Evolutionary conservation across 805 yeast species (phyloP).

Genomic region (Dipodascus albidus): DNA sequence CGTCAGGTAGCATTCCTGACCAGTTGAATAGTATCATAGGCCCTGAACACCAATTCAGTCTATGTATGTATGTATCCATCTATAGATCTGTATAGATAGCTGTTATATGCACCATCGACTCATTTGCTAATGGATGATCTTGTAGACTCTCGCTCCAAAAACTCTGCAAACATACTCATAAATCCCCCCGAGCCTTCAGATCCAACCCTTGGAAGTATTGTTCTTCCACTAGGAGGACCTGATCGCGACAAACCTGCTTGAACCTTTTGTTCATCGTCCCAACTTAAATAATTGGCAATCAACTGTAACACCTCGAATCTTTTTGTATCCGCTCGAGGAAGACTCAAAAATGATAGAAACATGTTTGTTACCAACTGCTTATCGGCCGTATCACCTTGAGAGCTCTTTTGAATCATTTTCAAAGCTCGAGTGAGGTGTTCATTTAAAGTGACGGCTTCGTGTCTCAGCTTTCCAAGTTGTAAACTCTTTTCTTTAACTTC

Average conservation of each 20-base stretch:
- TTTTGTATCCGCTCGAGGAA: slow-evolving; percentile 89
- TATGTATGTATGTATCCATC: too few relatives aligned
- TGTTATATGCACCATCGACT: too few relatives aligned
- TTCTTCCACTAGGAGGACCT: slow-evolving; percentile 1
- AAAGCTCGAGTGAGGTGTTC: slow-evolving; percentile 94
- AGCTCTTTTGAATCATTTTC: slow-evolving; percentile 67
- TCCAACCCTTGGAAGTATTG: background rate
- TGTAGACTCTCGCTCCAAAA: slow-evolving; percentile 24
- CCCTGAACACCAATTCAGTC: too few relatives aligned
- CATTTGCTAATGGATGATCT: slow-evolving; percentile 3
- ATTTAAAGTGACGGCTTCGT: slow-evolving; percentile 85
- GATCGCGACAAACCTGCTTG: slow-evolving; percentile 23
- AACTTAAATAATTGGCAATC: slow-evolving; percentile 68
- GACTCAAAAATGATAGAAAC: slow-evolving; percentile 68
- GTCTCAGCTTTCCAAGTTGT: slow-evolving; percentile 80
- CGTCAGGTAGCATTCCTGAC: background rate
- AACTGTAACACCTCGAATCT: slow-evolving; percentile 85
- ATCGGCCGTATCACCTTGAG: slow-evolving; percentile 69
- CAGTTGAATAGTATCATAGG: too few relatives aligned
- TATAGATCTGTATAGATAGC: too few relatives aligned
- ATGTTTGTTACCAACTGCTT: slow-evolving; percentile 82
- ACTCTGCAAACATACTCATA: slow-evolving; percentile 29
- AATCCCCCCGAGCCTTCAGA: slow-evolving; percentile 20
- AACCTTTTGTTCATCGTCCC: slow-evolving; percentile 56
- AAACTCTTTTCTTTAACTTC: slow-evolving; percentile 62